Evolutionary conservation across 2,329 filamentous ascomycete genomes (phyloP).

Genomic region (Graphilbum sp.): DNA sequence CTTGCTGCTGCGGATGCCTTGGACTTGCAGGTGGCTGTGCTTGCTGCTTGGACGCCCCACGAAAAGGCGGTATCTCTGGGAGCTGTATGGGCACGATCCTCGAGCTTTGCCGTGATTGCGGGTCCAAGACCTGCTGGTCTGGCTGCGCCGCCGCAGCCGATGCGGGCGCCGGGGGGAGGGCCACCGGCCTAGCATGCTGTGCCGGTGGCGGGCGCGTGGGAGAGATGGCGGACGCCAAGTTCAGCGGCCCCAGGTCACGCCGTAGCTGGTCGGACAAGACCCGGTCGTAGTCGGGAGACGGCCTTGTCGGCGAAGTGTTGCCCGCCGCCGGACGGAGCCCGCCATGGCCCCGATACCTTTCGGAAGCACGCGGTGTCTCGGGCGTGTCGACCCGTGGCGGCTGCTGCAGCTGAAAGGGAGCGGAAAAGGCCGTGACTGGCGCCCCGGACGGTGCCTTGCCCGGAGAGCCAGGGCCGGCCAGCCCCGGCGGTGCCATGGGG

Average conservation of each 20-base stretch:
- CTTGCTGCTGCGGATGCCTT: slow-evolving; percentile 12
- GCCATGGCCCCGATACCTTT: too few species aligned
- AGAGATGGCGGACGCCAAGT: slow-evolving; percentile 24
- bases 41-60: slow-evolving; percentile 18
- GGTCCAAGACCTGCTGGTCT: background rate
- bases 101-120: slow-evolving; percentile 19
- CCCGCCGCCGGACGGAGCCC: slow-evolving; percentile 28
- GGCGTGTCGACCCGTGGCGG: slow-evolving; percentile 14
- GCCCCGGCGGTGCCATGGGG: slow-evolving; percentile 32
- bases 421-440: slow-evolving; percentile 1
- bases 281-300: slow-evolving; percentile 43
- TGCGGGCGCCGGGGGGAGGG: too few species aligned
- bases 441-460: slow-evolving; percentile 18
- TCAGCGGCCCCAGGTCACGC: slow-evolving; percentile 42
- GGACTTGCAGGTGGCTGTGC: background rate
- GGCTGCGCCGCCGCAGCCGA: too few species aligned
- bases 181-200: slow-evolving; percentile 1
- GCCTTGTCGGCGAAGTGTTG: slow-evolving; percentile 20
- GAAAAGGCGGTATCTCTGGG: slow-evolving; percentile 39
- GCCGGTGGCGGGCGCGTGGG: background rate
- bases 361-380: slow-evolving; percentile 6
- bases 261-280: slow-evolving; percentile 47
- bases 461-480: slow-evolving; percentile 44
- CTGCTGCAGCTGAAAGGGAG: slow-evolving; percentile 6
- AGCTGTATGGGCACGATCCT: slow-evolving; percentile 26